Percentiles rank a stretch among this genome's conserved stretches.
phyloP scores from a whole-genome alignment of 805 yeast genomes.

The Kuraishia ogatae region DNA sequence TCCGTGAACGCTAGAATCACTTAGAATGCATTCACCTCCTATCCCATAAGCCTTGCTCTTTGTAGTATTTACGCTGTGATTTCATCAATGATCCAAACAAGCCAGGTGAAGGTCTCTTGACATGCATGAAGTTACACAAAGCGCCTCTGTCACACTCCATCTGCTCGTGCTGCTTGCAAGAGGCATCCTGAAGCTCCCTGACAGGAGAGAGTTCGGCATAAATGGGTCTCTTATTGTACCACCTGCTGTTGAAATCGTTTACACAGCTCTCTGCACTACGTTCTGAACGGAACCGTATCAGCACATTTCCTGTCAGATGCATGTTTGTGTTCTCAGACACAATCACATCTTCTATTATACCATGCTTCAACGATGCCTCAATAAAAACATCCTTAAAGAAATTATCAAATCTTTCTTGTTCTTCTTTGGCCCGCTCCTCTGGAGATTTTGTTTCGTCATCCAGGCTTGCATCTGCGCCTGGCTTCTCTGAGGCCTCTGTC shows the following conservation, averaged over 20 bases:
- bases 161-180: conserved; percentile 64
- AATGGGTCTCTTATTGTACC: conserved; percentile 77
- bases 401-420: conserved; percentile 42
- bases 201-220: conserved; percentile 77
- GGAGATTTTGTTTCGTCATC: conserved; percentile 2
- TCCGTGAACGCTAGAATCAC: too few species aligned
- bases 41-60: conserved; percentile 4
- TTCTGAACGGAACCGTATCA: conserved; percentile 48
- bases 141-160: conserved; percentile 69
- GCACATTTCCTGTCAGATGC: conserved; percentile 83
- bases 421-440: conserved; percentile 12
- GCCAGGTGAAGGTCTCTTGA: conserved; percentile 42
- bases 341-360: conserved; percentile 49
- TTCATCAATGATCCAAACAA: conserved; percentile 30
- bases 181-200: conserved; percentile 56
- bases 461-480: not conserved
- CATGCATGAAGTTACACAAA: conserved; percentile 83
- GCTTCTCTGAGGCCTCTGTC: not conserved
- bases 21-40: not conserved
- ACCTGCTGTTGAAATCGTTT: conserved; percentile 58
- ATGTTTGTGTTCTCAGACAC: conserved; percentile 80
- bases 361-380: conserved; percentile 40
- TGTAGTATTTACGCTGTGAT: conserved; percentile 26
- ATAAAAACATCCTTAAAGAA: conserved; percentile 67
- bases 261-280: conserved; percentile 55